Evolutionary conservation across 148 eudicot genomes (phyloP), one percentile per base, ranked within the genome.

Genomic region (Cornus controversa): DNA sequence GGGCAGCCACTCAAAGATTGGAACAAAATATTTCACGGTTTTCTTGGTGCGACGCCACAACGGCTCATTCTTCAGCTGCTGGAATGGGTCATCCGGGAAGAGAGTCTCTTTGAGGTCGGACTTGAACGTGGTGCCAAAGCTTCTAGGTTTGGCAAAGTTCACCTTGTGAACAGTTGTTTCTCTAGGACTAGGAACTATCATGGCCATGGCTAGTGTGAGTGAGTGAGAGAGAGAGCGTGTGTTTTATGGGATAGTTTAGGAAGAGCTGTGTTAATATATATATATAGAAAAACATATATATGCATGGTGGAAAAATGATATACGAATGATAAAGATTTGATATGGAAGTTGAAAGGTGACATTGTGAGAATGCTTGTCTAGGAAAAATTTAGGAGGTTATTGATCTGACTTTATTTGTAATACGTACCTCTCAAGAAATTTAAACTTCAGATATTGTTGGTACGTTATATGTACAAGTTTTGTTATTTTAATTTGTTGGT

Each of bases 21-120:
- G 99, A 3, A 93, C 82, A 31, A 91, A 93, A 76, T 96, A 93
- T 29, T 93, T 70, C 0, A 91, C 2, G 13, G 70, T 54, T 45
- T 75, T 76, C 82, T 73, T 77, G 20, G 87, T 28, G 13, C 81
- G 67, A 0, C 45, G 73, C 0, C 76, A 27, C 0, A 80, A 71
- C 2, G 92, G 78, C 53, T 88, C 86, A 8, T 80, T 72, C 36
- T 66, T 81, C 4, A 91, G 67, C 10, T 75, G 73, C 2, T 60
- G 75, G 47, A 96, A 93, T 0, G 98, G 99, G 57, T 91, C 97
- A 63, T 96, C 99, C 0, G 99, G 99, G 58, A 91, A 89, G n/a
- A 96, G 83, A 0, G 89, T 89, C 62, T 96, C 99, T 9, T 70
- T 76, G 2, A 87, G 64, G 58, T 86, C 86, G 4, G 87, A 78